These are phyloP conservation scores for Aegilops longissima DNA, from an alignment of 176 grass and related monocot genomes.

Conservation along the genomic window DNA sequence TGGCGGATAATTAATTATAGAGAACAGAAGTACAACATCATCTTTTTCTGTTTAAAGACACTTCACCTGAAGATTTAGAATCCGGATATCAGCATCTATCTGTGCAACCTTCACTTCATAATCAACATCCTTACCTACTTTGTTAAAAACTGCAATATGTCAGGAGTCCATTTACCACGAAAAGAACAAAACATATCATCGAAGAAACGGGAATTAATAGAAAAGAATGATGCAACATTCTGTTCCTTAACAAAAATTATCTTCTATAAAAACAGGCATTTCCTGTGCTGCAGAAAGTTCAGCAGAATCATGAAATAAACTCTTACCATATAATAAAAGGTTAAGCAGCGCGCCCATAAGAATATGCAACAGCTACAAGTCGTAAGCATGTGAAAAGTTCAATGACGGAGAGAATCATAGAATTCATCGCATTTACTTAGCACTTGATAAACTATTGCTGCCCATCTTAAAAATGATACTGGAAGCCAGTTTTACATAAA, in stretches of 20 bases:
- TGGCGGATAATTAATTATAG: neutral
- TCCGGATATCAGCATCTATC: conserved; percentile 88
- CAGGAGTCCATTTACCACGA: neutral
- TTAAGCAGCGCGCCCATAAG: neutral
- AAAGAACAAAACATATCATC: neutral
- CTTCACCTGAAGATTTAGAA: conserved; percentile 94
- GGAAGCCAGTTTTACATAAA: conserved; percentile 25
- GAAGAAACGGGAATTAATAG: neutral
- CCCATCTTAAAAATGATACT: conserved; percentile 7
- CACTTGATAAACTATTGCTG: conserved; percentile 9
- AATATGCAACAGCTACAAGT: conserved; percentile 10
- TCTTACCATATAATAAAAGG: conserved; percentile 2
- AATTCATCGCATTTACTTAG: neutral
- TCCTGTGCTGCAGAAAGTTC: neutral
- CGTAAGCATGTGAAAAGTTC: conserved; percentile 24
- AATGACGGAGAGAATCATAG: neutral
- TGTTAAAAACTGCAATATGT: conserved; percentile 27
- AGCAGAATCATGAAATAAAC: conserved; percentile 15
- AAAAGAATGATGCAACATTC: conserved; percentile 4
- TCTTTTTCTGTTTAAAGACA: conserved; percentile 4
- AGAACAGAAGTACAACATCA: conserved; percentile 25
- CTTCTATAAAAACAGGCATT: conserved; percentile 10
- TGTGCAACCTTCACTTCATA: conserved; percentile 64
- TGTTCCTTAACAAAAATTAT: conserved; percentile 3
- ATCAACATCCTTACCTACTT: conserved; percentile 62